A percentile compares a stretch with the other conserved stretches of the same genome.
Conservation (phyloP, 768 basidiomycete species). For the Trichaptum fuscoviolaceum region DNA sequence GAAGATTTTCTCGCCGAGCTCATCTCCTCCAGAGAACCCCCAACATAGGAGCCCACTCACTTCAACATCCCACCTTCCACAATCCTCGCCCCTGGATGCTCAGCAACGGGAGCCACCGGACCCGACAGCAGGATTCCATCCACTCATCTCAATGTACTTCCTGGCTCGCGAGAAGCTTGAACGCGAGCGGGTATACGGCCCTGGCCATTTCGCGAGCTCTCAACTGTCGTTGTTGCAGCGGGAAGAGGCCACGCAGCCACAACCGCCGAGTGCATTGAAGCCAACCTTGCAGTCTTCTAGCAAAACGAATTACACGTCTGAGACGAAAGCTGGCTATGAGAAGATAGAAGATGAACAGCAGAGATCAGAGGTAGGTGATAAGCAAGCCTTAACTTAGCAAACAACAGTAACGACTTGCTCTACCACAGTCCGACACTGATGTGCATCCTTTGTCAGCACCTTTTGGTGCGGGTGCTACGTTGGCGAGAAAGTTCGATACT, state of each 20-base stretch:
- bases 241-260: constrained; percentile 17
- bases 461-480: constrained; percentile 48
- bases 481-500: constrained; percentile 76
- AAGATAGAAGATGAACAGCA: constrained; percentile 31
- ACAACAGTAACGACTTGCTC: constrained; percentile 13
- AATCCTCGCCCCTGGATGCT: constrained; percentile 45
- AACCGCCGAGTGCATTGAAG: constrained; percentile 9
- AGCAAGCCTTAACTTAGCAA: constrained; percentile 27
- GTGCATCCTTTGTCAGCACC: neutral
- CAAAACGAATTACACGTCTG: neutral
- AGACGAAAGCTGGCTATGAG: constrained; percentile 56
- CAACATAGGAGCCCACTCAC: constrained; percentile 36
- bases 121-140: constrained; percentile 91
- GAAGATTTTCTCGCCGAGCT: constrained; percentile 65
- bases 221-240: constrained; percentile 56
- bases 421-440: constrained; percentile 30
- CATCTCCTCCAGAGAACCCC: constrained; percentile 43
- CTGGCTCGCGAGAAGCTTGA: constrained; percentile 95
- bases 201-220: constrained; percentile 89
- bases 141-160: constrained; percentile 93
- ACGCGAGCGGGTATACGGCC: constrained; percentile 89
- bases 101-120: constrained; percentile 53
- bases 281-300: neutral
- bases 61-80: constrained; percentile 9
- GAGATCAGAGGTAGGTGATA: constrained; percentile 25